Conservation (phyloP, 192 early-diverging fungal species). For the Podila epicladia region DNA sequence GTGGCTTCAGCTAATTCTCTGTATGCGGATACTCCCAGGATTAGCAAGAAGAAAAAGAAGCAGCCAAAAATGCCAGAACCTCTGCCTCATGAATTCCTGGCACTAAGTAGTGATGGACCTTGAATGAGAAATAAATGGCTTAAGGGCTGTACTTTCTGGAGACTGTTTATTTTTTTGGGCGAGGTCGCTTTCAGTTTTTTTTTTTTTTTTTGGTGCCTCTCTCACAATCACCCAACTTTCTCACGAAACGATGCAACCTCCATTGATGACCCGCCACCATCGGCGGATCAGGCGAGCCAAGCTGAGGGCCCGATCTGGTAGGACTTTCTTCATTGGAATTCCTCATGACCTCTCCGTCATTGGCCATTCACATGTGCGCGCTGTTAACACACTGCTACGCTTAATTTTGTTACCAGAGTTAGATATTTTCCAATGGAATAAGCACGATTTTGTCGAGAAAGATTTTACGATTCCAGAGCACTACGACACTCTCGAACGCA, state of each 20-base stretch:
- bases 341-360: too few species aligned
- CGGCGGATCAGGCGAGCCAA: slow-evolving; percentile 57
- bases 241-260: slow-evolving; percentile 29
- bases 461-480: slow-evolving; percentile 62
- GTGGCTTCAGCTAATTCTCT: too few species aligned
- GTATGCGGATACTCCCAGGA: neutral
- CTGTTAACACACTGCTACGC: neutral
- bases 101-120: too few species aligned
- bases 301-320: slow-evolving; percentile 59
- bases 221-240: neutral
- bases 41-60: neutral
- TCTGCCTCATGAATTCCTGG: too few species aligned
- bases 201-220: neutral
- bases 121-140: too few species aligned
- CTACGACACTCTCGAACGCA: slow-evolving; percentile 61
- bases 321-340: neutral
- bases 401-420: slow-evolving; percentile 60
- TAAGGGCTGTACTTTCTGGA: too few species aligned
- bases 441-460: slow-evolving; percentile 55
- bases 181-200: neutral
- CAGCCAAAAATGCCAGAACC: neutral
- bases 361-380: too few species aligned
- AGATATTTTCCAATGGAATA: slow-evolving; percentile 69
- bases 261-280: slow-evolving; percentile 47
- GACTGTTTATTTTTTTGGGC: too few species aligned